These are phyloP conservation scores for Xylaria sp. DNA, from an alignment of 2,329 filamentous ascomycete species.

Conservation along the genomic window DNA sequence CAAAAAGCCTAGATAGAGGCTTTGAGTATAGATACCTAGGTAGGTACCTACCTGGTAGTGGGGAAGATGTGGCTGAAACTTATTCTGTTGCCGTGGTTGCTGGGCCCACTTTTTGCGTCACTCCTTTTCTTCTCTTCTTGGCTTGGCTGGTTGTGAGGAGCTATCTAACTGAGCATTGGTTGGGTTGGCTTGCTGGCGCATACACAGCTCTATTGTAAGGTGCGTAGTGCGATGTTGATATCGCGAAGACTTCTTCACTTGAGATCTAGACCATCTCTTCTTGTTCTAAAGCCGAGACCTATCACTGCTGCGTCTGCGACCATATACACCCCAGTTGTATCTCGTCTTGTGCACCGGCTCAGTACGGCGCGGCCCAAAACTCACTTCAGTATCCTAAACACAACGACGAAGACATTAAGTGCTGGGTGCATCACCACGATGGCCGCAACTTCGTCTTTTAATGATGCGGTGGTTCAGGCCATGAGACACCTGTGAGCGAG, in stretches of 20 bases:
- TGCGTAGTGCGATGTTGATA: slow-evolving; percentile 29
- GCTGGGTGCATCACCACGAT: slow-evolving; percentile 39
- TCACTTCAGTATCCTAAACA: background rate
- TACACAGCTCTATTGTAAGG: background rate
- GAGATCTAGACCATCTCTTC: slow-evolving; percentile 1
- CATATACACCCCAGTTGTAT: background rate
- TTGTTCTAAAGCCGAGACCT: background rate
- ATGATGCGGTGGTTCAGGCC: slow-evolving; percentile 74
- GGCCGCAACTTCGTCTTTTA: slow-evolving; percentile 53
- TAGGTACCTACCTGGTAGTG: too few species aligned
- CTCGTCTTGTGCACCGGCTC: background rate
- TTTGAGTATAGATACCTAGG: background rate
- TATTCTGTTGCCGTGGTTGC: slow-evolving; percentile 24
- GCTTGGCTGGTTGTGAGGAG: slow-evolving; percentile 4
- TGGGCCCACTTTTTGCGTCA: slow-evolving; percentile 29
- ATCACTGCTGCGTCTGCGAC: background rate
- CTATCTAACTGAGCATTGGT: background rate
- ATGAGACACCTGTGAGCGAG: slow-evolving; percentile 81
- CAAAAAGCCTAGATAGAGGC: too few species aligned
- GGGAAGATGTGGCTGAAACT: slow-evolving; percentile 27
- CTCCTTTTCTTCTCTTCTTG: slow-evolving; percentile 1
- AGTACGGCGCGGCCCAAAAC: background rate
- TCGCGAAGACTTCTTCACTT: slow-evolving; percentile 19
- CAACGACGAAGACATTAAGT: slow-evolving; percentile 22
- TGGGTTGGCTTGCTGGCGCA: slow-evolving; percentile 19